Evolutionary conservation across 164 flowering plant genomes (phyloP).

Genomic region (Annona cherimola): DNA sequence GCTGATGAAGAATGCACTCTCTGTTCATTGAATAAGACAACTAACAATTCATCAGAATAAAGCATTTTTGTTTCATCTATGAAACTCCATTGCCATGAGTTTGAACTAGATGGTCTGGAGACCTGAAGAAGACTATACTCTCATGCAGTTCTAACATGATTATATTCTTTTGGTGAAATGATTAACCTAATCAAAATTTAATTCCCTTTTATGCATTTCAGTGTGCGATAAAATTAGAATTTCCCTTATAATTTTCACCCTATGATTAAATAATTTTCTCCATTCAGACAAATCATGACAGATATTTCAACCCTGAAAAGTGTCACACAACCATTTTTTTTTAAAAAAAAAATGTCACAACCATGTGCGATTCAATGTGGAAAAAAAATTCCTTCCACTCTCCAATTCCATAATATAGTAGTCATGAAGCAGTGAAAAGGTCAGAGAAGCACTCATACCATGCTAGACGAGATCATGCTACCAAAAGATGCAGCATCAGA

Average conservation of each 20-base stretch:
- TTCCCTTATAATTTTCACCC: not conserved
- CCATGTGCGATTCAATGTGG: too few species aligned
- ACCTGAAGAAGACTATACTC: not conserved
- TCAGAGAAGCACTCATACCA: slow-evolving; percentile 30
- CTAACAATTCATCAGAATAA: too few species aligned
- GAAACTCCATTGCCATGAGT: not conserved
- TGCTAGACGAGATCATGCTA: slow-evolving; percentile 27
- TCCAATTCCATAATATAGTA: not conserved
- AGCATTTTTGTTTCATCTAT: too few species aligned
- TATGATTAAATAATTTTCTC: too few species aligned
- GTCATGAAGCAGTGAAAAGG: slow-evolving; percentile 6
- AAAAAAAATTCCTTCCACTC: not conserved
- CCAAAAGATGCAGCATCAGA: slow-evolving; percentile 30
- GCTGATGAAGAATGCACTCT: slow-evolving; percentile 33
- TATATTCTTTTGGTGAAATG: not conserved
- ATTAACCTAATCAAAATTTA: too few species aligned
- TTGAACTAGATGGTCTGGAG: not conserved
- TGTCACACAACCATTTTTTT: too few species aligned
- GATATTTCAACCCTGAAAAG: too few species aligned
- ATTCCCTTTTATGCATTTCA: not conserved
- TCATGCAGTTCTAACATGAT: not conserved
- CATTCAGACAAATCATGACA: too few species aligned
- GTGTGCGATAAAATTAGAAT: not conserved
- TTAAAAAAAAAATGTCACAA: too few species aligned
- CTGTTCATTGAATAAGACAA: slow-evolving; percentile 22